These are phyloP conservation scores for Sugiyamaella mastotermitis DNA, from an alignment of 805 yeast species.

Conservation along the genomic window DNA sequence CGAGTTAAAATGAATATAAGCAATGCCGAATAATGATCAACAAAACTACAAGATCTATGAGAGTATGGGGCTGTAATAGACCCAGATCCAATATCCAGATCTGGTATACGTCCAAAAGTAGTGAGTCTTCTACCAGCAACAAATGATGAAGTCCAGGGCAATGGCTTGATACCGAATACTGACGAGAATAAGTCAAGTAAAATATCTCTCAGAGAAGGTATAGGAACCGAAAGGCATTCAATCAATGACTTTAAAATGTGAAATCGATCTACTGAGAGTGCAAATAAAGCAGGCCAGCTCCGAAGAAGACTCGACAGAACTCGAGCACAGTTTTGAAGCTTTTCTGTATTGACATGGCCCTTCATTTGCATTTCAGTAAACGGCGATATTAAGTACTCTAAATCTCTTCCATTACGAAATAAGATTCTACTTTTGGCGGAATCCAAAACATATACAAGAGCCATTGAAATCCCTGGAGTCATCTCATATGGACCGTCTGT, in stretches of 20 bases:
- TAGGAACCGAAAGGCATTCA: constrained; percentile 54
- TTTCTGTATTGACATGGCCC: constrained; percentile 44
- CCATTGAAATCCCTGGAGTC: constrained; percentile 39
- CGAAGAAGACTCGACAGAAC: constrained; percentile 58
- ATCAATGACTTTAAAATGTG: constrained; percentile 52
- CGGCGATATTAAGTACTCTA: constrained; percentile 58
- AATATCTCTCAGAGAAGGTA: constrained; percentile 47
- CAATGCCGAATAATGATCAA: constrained; percentile 63
- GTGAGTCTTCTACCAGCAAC: constrained; percentile 26
- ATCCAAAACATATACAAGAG: constrained; percentile 53
- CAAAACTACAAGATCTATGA: constrained; percentile 5
- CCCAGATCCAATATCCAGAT: constrained; percentile 27
- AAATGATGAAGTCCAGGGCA: constrained; percentile 46
- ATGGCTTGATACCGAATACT: constrained; percentile 51
- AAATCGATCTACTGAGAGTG: constrained; percentile 53
- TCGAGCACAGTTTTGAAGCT: constrained; percentile 53
- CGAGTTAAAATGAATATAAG: constrained; percentile 49
- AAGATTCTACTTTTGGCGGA: constrained; percentile 45
- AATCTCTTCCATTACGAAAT: constrained; percentile 55
- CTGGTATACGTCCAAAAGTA: constrained; percentile 22
- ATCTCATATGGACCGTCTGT: constrained; percentile 49
- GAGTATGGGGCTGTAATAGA: neutral
- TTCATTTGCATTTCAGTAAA: constrained; percentile 57
- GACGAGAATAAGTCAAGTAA: constrained; percentile 69
- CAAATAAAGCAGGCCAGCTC: constrained; percentile 69